Conservation (phyloP, 1,284 basidiomycete genomes). For the Ustilago esculenta region DNA sequence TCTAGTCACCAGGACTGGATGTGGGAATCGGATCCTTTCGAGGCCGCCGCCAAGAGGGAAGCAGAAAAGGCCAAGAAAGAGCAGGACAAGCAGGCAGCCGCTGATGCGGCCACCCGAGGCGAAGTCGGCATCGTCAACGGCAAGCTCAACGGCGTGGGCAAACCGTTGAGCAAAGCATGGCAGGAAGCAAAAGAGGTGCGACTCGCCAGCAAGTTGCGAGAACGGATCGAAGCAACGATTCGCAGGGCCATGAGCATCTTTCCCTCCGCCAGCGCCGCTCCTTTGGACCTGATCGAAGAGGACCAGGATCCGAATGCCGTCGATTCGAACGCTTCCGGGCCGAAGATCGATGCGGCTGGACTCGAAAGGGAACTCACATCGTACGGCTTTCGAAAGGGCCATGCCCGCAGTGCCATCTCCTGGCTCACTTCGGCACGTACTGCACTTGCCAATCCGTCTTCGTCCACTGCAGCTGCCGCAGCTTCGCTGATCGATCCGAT, state of each 20-base stretch:
- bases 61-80: slow-evolving; percentile 56
- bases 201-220: slow-evolving; percentile 81
- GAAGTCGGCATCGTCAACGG: slow-evolving; percentile 29
- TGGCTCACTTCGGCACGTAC: slow-evolving; percentile 56
- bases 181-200: slow-evolving; percentile 80
- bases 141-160: slow-evolving; percentile 37
- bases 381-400: slow-evolving; percentile 63
- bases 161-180: slow-evolving; percentile 71
- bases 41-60: slow-evolving; percentile 56
- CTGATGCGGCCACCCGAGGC: slow-evolving; percentile 31
- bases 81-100: slow-evolving; percentile 38
- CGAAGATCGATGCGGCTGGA: slow-evolving; percentile 29
- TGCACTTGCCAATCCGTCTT: slow-evolving; percentile 25
- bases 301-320: slow-evolving; percentile 15
- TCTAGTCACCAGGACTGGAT: slow-evolving; percentile 59
- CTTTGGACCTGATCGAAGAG: slow-evolving; percentile 41
- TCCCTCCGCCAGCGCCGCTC: slow-evolving; percentile 37
- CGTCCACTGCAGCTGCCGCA: slow-evolving; percentile 1
- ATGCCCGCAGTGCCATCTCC: slow-evolving; percentile 51
- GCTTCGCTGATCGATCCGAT: slow-evolving; percentile 44
- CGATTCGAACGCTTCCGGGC: neutral
- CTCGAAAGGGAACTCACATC: slow-evolving; percentile 55
- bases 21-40: slow-evolving; percentile 65
- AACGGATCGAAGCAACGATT: slow-evolving; percentile 83
- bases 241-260: slow-evolving; percentile 73